Evolutionary conservation across 2,329 filamentous ascomycete species (phyloP).

Genomic region (Epichloe elymi): DNA sequence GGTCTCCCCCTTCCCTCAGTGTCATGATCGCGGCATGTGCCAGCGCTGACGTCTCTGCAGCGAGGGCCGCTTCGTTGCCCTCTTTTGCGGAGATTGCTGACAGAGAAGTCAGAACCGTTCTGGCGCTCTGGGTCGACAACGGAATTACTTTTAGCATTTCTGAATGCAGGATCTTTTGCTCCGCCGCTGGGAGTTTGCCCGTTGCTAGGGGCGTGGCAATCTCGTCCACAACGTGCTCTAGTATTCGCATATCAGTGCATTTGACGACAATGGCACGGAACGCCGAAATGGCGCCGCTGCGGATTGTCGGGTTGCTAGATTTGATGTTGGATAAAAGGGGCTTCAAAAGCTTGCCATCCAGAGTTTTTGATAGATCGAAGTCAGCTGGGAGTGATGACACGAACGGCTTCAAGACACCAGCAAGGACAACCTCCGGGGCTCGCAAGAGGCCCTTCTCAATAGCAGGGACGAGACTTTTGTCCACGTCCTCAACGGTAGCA

Average conservation of each 20-base stretch:
- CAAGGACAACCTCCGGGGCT: conserved; percentile 78
- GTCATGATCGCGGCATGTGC: conserved; percentile 50
- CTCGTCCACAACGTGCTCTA: conserved; percentile 64
- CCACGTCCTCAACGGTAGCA: conserved; percentile 58
- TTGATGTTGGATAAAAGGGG: conserved; percentile 82
- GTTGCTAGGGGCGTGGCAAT: conserved; percentile 67
- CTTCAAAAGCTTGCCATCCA: conserved; percentile 65
- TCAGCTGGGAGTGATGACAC: conserved; percentile 53
- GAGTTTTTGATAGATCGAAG: conserved; percentile 65
- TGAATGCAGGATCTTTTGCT: conserved; percentile 72
- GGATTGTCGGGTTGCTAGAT: conserved; percentile 69
- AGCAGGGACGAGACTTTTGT: conserved; percentile 61
- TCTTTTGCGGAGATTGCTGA: conserved; percentile 65
- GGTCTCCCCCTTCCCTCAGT: conserved; percentile 43
- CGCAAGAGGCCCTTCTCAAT: conserved; percentile 82
- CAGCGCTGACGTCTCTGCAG: conserved; percentile 61
- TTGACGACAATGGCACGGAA: conserved; percentile 58
- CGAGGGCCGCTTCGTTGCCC: conserved; percentile 71
- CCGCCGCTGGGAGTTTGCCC: conserved; percentile 70
- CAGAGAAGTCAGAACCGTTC: conserved; percentile 53
- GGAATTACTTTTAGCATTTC: conserved; percentile 62
- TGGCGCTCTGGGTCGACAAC: conserved; percentile 46
- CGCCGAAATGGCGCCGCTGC: conserved; percentile 59
- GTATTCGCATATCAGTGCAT: conserved; percentile 40
- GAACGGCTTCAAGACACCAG: conserved; percentile 63